These are phyloP conservation scores for Rubus idaeus DNA, from an alignment of 306 rosid genomes.

Conservation along the genomic window DNA sequence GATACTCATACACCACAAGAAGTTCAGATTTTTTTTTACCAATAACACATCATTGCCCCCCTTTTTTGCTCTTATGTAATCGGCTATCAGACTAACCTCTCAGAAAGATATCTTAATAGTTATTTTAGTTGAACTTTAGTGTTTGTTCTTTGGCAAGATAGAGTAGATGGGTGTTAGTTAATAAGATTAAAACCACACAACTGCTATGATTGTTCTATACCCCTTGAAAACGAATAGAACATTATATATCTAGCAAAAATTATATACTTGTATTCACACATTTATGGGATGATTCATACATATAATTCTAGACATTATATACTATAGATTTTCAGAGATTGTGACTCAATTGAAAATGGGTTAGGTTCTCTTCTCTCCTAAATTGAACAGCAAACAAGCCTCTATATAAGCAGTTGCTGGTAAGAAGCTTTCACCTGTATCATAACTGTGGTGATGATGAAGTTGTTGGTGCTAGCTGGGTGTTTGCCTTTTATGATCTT, in stretches of 20 bases:
- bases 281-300: not conserved
- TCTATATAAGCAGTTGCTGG: conserved; percentile 13
- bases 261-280: conserved; percentile 7
- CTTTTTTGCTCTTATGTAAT: too few relatives aligned
- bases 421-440: conserved; percentile 24
- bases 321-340: not conserved
- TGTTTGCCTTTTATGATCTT: conserved; percentile 33
- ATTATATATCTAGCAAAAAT: conserved; percentile 2
- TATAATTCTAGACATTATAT: not conserved
- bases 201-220: conserved; percentile 8
- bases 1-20: not conserved
- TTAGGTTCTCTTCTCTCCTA: conserved; percentile 29
- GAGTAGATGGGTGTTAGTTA: not conserved
- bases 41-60: too few relatives aligned
- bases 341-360: conserved; percentile 4
- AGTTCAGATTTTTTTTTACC: too few relatives aligned
- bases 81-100: not conserved
- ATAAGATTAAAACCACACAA: not conserved
- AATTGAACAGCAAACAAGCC: conserved; percentile 8
- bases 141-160: not conserved
- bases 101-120: not conserved
- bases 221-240: not conserved
- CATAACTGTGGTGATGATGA: conserved; percentile 28
- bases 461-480: conserved; percentile 39
- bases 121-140: not conserved